phyloP scores from a whole-genome alignment of 768 basidiomycete genomes.

The Boletus eberwhitei region DNA sequence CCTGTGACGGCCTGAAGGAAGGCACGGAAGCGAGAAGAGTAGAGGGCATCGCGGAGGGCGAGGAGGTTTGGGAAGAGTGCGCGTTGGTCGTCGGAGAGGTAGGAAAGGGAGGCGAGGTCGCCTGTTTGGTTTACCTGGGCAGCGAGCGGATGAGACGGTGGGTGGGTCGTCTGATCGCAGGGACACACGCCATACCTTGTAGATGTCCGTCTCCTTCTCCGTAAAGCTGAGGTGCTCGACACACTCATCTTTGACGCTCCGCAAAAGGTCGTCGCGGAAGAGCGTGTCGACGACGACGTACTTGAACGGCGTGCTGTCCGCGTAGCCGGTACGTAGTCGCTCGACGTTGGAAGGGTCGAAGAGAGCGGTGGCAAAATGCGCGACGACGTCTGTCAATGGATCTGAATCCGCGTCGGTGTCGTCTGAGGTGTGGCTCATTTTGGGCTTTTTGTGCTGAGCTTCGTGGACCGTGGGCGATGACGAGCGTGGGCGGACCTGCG shows the following conservation, averaged over 20 bases:
- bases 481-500: slow-evolving; percentile 46
- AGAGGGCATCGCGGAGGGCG: slow-evolving; percentile 84
- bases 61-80: slow-evolving; percentile 78
- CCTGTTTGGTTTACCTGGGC: slow-evolving; percentile 92
- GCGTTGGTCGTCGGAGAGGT: slow-evolving; percentile 74
- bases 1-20: slow-evolving; percentile 87
- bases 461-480: slow-evolving; percentile 36
- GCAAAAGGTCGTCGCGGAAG: slow-evolving; percentile 79
- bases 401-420: slow-evolving; percentile 4
- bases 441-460: slow-evolving; percentile 33
- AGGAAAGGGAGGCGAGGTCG: slow-evolving; percentile 90
- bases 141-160: neutral
- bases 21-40: slow-evolving; percentile 75
- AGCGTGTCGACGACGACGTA: slow-evolving; percentile 78
- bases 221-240: slow-evolving; percentile 74
- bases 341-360: slow-evolving; percentile 58
- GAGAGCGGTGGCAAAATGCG: slow-evolving; percentile 39
- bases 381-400: slow-evolving; percentile 13
- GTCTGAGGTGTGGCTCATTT: slow-evolving; percentile 34
- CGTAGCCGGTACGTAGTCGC: slow-evolving; percentile 54
- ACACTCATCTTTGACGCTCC: slow-evolving; percentile 81
- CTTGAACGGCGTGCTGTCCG: slow-evolving; percentile 67
- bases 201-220: slow-evolving; percentile 98
- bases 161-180: neutral
- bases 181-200: slow-evolving; percentile 62